Percentiles rank a stretch among this genome's conserved stretches.
Conservation (phyloP, 2,329 filamentous ascomycete species). For the Cadophora sp. region DNA sequence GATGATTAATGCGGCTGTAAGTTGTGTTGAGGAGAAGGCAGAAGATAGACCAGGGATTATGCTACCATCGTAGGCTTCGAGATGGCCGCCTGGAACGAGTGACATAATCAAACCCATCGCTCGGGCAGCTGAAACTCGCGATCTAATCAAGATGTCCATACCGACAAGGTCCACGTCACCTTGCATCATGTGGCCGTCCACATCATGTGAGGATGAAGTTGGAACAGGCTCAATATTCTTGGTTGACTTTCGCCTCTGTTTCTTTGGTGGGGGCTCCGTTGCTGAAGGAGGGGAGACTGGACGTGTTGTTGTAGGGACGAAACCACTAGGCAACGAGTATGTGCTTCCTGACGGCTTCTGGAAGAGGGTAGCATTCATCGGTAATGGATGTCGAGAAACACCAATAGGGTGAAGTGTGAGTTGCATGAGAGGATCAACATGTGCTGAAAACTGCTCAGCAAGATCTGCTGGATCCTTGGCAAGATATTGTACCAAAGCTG, state of each 20-base stretch:
- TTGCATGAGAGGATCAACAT: slow-evolving; percentile 82
- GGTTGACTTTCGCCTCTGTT: slow-evolving; percentile 83
- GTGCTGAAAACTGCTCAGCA: slow-evolving; percentile 73
- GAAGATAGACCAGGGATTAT: slow-evolving; percentile 74
- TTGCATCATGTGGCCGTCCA: slow-evolving; percentile 97
- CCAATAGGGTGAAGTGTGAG: slow-evolving; percentile 91
- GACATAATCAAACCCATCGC: slow-evolving; percentile 88
- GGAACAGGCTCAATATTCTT: slow-evolving; percentile 75
- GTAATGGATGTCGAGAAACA: slow-evolving; percentile 86
- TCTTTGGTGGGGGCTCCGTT: slow-evolving; percentile 67
- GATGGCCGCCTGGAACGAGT: slow-evolving; percentile 68
- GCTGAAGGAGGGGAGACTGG: slow-evolving; percentile 55
- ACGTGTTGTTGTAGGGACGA: slow-evolving; percentile 52
- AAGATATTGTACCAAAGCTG: slow-evolving; percentile 74
- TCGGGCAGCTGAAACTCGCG: slow-evolving; percentile 83
- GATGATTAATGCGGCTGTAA: slow-evolving; percentile 81
- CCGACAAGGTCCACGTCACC: slow-evolving; percentile 96
- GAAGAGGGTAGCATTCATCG: slow-evolving; percentile 89
- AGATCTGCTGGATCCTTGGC: slow-evolving; percentile 68
- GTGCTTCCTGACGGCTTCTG: slow-evolving; percentile 91
- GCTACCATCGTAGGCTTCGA: slow-evolving; percentile 68
- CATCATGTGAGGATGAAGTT: slow-evolving; percentile 81
- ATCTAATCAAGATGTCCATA: slow-evolving; percentile 85
- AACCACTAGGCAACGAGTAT: slow-evolving; percentile 65
- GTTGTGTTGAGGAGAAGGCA: slow-evolving; percentile 82